Evolutionary conservation across 371 early-diverging fungal genomes (phyloP).

Genomic region (Rhizomucor pusillus): DNA sequence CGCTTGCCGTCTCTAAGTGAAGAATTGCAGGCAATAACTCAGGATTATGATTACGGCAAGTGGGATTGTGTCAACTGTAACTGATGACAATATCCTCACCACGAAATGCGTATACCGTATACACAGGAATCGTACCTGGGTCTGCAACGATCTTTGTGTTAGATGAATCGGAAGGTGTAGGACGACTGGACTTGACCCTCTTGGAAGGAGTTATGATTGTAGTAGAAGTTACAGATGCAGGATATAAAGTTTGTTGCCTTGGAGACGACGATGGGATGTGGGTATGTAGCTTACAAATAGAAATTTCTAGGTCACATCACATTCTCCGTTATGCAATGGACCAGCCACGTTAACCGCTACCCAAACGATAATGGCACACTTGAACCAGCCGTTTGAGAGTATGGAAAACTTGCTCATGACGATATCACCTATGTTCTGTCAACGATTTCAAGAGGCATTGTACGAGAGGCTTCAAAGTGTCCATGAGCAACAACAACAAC

Average conservation of each 20-base stretch:
- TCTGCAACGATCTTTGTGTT: conserved; percentile 40
- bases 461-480: conserved; percentile 26
- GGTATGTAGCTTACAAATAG: background rate
- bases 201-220: conserved; percentile 42
- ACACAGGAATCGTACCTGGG: conserved; percentile 33
- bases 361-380: conserved; percentile 15
- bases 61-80: background rate
- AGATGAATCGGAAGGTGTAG: conserved; percentile 29
- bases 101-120: background rate
- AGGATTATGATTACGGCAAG: conserved; percentile 22
- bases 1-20: conserved; percentile 16
- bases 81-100: background rate
- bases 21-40: conserved; percentile 14
- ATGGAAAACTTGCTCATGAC: conserved; percentile 38
- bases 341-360: conserved; percentile 13
- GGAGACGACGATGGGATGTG: background rate
- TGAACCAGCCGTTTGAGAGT: conserved; percentile 30
- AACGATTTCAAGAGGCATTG: conserved; percentile 27
- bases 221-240: conserved; percentile 30
- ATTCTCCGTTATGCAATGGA: conserved; percentile 18
- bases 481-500: background rate
- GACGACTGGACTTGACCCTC: conserved; percentile 34
- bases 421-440: conserved; percentile 35
- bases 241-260: conserved; percentile 25
- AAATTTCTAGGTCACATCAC: conserved; percentile 19